Evolutionary conservation across 2,329 filamentous ascomycete genomes (phyloP).

Genomic region (Stachybotrys echinatus): DNA sequence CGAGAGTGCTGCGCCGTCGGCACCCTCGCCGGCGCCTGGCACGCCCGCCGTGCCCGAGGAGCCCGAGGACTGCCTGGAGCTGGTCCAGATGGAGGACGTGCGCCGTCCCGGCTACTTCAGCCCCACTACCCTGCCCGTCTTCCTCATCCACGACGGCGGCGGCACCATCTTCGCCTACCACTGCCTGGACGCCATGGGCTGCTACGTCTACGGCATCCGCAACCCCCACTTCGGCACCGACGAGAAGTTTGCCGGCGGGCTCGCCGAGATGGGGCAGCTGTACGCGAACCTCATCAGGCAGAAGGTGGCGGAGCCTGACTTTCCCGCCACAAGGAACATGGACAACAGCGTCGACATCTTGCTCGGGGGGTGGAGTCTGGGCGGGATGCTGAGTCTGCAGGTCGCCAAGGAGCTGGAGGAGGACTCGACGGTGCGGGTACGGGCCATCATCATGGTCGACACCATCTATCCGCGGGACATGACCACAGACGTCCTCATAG

Average conservation of each 20-base stretch:
- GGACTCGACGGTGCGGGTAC: conserved; percentile 30
- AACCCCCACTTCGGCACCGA: conserved; percentile 48
- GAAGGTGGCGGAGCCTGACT: conserved; percentile 22
- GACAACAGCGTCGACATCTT: conserved; percentile 33
- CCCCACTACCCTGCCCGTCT: conserved; percentile 34
- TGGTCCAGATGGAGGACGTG: conserved; percentile 28
- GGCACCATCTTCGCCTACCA: conserved; percentile 56
- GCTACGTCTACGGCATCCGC: conserved; percentile 47
- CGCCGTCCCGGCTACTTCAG: conserved; percentile 10
- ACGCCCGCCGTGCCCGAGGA: no score
- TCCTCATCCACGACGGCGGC: conserved; percentile 57
- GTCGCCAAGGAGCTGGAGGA: conserved; percentile 37
- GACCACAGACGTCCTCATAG: conserved; percentile 2
- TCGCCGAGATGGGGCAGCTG: conserved; percentile 48
- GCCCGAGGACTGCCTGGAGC: conserved; percentile 20
- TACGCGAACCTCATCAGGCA: conserved; percentile 42
- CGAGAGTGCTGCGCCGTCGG: no score
- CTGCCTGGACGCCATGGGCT: conserved; percentile 42
- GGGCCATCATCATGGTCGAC: conserved; percentile 50
- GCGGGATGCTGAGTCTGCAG: conserved; percentile 46
- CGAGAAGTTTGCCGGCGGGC: conserved; percentile 42
- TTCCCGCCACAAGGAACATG: conserved; percentile 17
- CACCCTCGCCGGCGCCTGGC: no score
- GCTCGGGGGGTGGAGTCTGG: conserved; percentile 52
- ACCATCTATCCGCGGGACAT: conserved; percentile 32